These are phyloP conservation scores for Pythium pectinolyticum DNA, from an alignment of 352 stramenopile genomes.

Conservation along the genomic window DNA sequence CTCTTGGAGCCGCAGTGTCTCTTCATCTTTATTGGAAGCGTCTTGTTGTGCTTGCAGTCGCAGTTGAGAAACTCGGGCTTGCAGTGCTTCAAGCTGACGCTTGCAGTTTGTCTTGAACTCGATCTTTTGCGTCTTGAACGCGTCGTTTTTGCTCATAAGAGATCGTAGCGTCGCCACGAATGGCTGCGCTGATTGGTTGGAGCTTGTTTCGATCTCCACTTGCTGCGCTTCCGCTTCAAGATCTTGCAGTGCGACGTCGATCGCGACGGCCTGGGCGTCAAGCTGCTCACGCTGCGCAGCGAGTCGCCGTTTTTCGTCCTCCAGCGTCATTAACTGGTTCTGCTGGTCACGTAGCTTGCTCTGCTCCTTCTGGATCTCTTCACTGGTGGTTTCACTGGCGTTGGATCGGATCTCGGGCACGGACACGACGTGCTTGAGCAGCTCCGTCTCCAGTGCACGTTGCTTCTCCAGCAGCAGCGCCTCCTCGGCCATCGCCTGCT, in stretches of 20 bases:
- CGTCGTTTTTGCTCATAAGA: constrained; percentile 52
- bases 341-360: constrained; percentile 39
- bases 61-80: constrained; percentile 43
- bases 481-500: constrained; percentile 55
- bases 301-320: constrained; percentile 47
- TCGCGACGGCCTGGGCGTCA: constrained; percentile 23
- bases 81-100: constrained; percentile 38
- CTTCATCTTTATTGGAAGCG: constrained; percentile 40
- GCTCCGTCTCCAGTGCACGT: constrained; percentile 43
- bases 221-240: constrained; percentile 43
- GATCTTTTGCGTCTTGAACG: constrained; percentile 51
- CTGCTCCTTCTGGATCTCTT: constrained; percentile 21
- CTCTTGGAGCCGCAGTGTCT: constrained; percentile 43
- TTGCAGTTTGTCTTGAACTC: constrained; percentile 49
- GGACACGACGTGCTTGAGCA: constrained; percentile 54
- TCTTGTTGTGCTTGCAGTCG: constrained; percentile 38
- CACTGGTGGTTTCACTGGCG: constrained; percentile 13
- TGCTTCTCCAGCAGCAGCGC: constrained; percentile 40
- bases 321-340: constrained; percentile 38
- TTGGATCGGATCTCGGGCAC: constrained; percentile 26
- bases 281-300: constrained; percentile 34
- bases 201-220: constrained; percentile 37
- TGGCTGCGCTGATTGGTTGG: constrained; percentile 29
- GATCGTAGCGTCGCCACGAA: constrained; percentile 34
- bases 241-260: constrained; percentile 34